Conservation (phyloP, 805 yeast species). For the Saccharomyces eubayanus region DNA sequence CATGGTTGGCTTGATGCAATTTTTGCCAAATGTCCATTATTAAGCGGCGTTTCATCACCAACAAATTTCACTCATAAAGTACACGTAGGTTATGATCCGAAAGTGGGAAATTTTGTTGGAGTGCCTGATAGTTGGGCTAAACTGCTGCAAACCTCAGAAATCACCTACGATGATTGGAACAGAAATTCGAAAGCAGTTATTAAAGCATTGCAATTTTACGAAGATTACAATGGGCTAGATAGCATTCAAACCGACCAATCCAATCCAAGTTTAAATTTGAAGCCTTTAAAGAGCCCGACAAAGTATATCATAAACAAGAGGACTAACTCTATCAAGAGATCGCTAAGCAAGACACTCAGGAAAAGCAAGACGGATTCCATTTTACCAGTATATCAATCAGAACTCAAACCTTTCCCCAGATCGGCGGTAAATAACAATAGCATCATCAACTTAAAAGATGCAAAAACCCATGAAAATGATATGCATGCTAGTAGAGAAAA, state of each 20-base stretch:
- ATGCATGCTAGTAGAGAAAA: background rate
- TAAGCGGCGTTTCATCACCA: slow-evolving; percentile 70
- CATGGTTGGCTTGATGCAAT: slow-evolving; percentile 87
- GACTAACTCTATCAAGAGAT: background rate
- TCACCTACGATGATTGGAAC: slow-evolving; percentile 84
- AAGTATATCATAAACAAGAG: background rate
- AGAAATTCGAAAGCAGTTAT: slow-evolving; percentile 93
- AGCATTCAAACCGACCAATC: background rate
- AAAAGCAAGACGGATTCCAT: background rate
- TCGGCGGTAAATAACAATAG: slow-evolving; percentile 4
- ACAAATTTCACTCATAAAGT: slow-evolving; percentile 88
- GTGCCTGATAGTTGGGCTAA: slow-evolving; percentile 79
- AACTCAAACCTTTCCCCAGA: slow-evolving; percentile 5
- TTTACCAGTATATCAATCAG: background rate
- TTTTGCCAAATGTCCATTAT: slow-evolving; percentile 57
- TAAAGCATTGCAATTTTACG: slow-evolving; percentile 78
- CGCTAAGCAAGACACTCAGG: background rate
- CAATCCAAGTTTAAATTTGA: background rate
- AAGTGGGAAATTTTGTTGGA: slow-evolving; percentile 76
- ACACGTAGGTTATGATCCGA: slow-evolving; percentile 77
- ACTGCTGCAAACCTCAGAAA: slow-evolving; percentile 45
- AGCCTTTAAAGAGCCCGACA: slow-evolving; percentile 2
- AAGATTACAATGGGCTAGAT: slow-evolving; percentile 32
- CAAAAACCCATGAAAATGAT: background rate
- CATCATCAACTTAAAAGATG: background rate